Evolutionary conservation across 306 rosid genomes (phyloP), one percentile per base, ranked within the genome.

Genomic region (Vigna radiata): DNA sequence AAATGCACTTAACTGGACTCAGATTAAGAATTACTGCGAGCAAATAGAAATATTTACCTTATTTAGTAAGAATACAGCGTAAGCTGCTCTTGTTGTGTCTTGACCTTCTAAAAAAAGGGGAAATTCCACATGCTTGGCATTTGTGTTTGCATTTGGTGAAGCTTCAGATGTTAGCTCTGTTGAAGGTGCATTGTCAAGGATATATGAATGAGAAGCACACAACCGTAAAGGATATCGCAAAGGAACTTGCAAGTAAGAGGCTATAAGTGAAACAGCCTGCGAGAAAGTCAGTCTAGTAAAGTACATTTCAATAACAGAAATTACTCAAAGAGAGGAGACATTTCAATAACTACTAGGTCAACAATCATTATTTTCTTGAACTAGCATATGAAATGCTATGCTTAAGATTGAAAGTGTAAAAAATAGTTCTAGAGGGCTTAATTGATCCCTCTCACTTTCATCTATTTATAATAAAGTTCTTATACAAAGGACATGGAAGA

Each of bases 61-160:
- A 82, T 93, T 95, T 77, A 96, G 73, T 67, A 96, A 88, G 88
- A 96, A 96, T 63, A 92, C 90, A 25, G 97, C 99, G 79, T 96
- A 96, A 77, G 94, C 97, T 8, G 97, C 96, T 83, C 90, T 92
- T 31, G 98, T 92, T 64, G 96, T 96, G 86, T 96, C 99, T 81
- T 92, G 98, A 61, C 98, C 99, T 64, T 96, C 96, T 82, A 91
- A 84, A 81, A 86, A 92, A 13, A 96, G 98, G 56, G 99, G 98
- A 75, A 96, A 96, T 75, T 91, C 96, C 75, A 88, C 82, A 43
- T 81, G 89, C 81, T 87, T 96, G 82, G 41, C 70, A 50, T 84
- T 86, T 75, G 83, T 66, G 69, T 55, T 75, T 66, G 70, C 53
- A 78, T 81, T 85, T 76, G 88, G 77, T 37, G 90, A 83, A 31